Percentiles rank a stretch among this genome's conserved stretches.
These are phyloP conservation scores for Boeremia exigua DNA, from an alignment of 2,329 filamentous ascomycete genomes.

Conservation along the genomic window DNA sequence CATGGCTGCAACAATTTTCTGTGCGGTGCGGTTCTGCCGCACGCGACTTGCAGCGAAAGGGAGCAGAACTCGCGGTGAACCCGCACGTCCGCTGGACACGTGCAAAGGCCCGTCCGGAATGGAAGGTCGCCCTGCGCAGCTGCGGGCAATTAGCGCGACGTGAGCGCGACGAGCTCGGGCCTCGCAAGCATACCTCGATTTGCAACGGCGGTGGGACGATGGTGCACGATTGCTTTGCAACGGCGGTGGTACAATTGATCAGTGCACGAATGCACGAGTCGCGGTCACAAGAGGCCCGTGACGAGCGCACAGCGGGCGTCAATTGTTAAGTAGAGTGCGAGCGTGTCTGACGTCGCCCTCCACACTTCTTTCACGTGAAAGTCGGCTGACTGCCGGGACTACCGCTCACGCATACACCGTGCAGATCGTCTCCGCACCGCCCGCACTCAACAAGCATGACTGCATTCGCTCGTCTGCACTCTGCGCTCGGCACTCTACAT, in stretches of 20 bases:
- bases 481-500: constrained; percentile 13
- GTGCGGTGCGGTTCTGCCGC: constrained; percentile 1
- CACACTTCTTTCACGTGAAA: constrained; percentile 34
- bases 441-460: constrained; percentile 14
- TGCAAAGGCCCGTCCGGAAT: constrained; percentile 24
- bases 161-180: constrained; percentile 27
- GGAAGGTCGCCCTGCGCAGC: constrained; percentile 27
- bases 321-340: too few species aligned
- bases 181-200: background rate
- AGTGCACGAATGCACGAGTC: background rate
- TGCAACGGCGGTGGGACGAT: constrained; percentile 19
- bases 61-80: background rate
- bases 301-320: too few species aligned
- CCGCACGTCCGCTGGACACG: constrained; percentile 16
- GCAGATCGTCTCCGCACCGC: constrained; percentile 15
- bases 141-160: constrained; percentile 30
- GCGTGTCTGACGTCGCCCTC: constrained; percentile 10
- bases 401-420: background rate
- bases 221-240: too few species aligned
- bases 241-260: constrained; percentile 6
- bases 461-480: constrained; percentile 13
- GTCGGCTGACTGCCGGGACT: constrained; percentile 20
- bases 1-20: background rate
- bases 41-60: background rate
- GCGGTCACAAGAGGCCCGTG: background rate